Evolutionary conservation across 116 monocot genomes (phyloP).

Genomic region (Phalaenopsis hybrid): DNA sequence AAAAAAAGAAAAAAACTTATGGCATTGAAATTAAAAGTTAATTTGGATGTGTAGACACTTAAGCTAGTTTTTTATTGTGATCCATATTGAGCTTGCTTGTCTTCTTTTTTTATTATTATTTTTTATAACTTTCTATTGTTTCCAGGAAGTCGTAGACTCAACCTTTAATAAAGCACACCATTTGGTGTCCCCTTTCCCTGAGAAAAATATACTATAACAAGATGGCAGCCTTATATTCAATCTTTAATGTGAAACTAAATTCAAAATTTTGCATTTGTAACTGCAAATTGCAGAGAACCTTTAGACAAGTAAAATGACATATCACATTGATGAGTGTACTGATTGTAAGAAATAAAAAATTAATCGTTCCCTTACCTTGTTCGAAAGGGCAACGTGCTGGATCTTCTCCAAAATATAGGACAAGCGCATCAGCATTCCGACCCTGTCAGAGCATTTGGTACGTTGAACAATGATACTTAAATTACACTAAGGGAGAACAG

Average conservation of each 20-base stretch:
- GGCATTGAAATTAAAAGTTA: too few relatives aligned
- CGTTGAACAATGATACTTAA: conserved; percentile 3
- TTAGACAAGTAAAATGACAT: background rate
- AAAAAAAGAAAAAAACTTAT: too few relatives aligned
- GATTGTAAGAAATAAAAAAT: too few relatives aligned
- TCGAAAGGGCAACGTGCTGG: conserved; percentile 62
- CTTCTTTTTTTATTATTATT: too few relatives aligned
- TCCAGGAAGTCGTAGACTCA: too few relatives aligned
- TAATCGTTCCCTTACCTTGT: background rate
- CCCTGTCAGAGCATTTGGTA: conserved; percentile 28
- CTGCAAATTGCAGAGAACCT: background rate
- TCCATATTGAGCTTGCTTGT: too few relatives aligned
- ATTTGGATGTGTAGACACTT: too few relatives aligned
- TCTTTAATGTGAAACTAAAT: background rate
- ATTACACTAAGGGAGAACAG: background rate
- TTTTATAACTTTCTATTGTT: too few relatives aligned
- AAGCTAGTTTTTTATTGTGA: too few relatives aligned
- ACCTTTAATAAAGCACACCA: too few relatives aligned
- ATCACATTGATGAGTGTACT: background rate
- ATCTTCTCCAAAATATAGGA: conserved; percentile 66
- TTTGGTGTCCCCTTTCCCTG: too few relatives aligned
- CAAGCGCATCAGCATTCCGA: conserved; percentile 49
- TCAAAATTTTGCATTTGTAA: background rate
- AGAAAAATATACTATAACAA: background rate
- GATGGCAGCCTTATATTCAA: background rate